These are phyloP conservation scores for Infundibulicybe gibba DNA, from an alignment of 768 basidiomycete species.

Conservation along the genomic window DNA sequence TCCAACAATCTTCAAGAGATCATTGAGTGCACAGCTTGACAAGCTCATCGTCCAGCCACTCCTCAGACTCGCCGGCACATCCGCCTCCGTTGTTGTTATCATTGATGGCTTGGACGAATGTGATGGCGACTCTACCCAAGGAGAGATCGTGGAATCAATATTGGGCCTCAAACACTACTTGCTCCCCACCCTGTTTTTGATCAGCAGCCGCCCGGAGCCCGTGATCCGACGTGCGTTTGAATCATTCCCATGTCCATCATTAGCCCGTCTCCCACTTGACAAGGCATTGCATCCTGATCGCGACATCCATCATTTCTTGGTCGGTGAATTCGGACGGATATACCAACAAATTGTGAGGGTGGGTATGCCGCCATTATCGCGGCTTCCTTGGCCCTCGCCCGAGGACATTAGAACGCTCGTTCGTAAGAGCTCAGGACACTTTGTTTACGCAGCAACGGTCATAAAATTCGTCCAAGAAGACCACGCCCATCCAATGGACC, in stretches of 20 bases:
- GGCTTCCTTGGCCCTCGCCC: background rate
- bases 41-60: constrained; percentile 5
- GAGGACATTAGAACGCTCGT: constrained; percentile 2
- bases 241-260: constrained; percentile 2
- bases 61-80: background rate
- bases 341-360: background rate
- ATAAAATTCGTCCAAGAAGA: constrained; percentile 7
- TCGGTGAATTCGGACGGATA: background rate
- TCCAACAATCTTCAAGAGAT: constrained; percentile 1
- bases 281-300: constrained; percentile 3
- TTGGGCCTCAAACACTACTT: background rate
- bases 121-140: background rate
- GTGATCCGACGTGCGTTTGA: constrained; percentile 5
- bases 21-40: background rate
- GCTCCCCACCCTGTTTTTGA: constrained; percentile 3
- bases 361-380: constrained; percentile 1
- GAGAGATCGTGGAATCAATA: constrained; percentile 5
- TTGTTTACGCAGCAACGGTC: constrained; percentile 7
- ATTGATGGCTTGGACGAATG: constrained; percentile 8
- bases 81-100: constrained; percentile 1
- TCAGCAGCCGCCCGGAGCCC: constrained; percentile 5
- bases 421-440: constrained; percentile 1
- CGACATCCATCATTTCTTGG: constrained; percentile 4
- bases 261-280: constrained; percentile 1
- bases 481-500: constrained; percentile 4